A percentile compares a stretch with the other conserved stretches of the same genome.
Evolutionary conservation across 2,329 filamentous ascomycete species (phyloP).

Genomic region (Microdochium paspali): DNA sequence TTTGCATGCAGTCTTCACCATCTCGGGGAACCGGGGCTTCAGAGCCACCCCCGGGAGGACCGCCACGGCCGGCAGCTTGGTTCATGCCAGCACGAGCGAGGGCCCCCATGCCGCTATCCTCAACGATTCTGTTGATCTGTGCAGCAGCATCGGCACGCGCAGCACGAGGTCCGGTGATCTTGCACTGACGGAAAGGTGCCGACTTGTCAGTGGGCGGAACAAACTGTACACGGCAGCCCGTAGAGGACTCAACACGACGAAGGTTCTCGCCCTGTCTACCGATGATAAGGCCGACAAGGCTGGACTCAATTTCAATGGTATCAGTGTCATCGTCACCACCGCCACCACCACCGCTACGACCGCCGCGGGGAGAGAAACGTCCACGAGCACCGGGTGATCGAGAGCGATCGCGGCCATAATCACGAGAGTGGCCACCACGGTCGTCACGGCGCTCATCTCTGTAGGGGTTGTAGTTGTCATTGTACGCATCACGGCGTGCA

Average conservation of each 20-base stretch:
- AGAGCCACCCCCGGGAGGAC: conserved; percentile 9
- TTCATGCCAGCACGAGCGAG: conserved; percentile 37
- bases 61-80: conserved; percentile 17
- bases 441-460: conserved; percentile 75
- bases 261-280: conserved; percentile 85
- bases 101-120: conserved; percentile 62
- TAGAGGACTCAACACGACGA: conserved; percentile 74
- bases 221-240: conserved; percentile 79
- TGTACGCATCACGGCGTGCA: conserved; percentile 56
- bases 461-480: conserved; percentile 74
- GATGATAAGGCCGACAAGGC: conserved; percentile 82
- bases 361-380: conserved; percentile 28
- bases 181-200: conserved; percentile 71
- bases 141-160: conserved; percentile 69
- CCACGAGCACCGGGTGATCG: conserved; percentile 49
- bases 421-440: conserved; percentile 40
- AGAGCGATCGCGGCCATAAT: conserved; percentile 62
- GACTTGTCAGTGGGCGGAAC: conserved; percentile 64
- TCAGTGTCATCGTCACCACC: conserved; percentile 61
- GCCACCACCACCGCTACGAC: conserved; percentile 29
- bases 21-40: conserved; percentile 49
- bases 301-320: conserved; percentile 78
- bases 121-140: conserved; percentile 80
- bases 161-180: conserved; percentile 66
- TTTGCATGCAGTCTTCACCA: conserved; percentile 79